phyloP scores from a whole-genome alignment of 73 alveolate genomes.

The Tetrahymena borealis region DNA sequence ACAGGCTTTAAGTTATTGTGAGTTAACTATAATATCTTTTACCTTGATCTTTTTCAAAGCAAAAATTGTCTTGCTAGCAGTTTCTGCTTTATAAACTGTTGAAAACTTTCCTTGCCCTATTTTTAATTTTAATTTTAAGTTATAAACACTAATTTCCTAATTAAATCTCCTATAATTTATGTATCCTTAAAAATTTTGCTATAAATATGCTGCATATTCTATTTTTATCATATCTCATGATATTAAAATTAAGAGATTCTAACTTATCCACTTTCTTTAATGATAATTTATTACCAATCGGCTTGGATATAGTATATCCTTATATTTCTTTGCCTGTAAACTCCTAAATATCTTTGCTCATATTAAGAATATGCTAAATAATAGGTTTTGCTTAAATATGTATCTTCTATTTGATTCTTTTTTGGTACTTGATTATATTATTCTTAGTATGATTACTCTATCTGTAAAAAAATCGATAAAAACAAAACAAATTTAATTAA shows the following conservation, averaged over 20 bases:
- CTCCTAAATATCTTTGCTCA: neutral
- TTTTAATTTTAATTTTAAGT: neutral
- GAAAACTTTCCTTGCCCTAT: slow-evolving; percentile 97
- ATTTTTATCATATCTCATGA: neutral
- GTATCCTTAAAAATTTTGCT: neutral
- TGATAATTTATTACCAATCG: neutral
- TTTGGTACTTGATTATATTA: neutral
- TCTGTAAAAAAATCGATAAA: neutral
- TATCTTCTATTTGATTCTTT: neutral
- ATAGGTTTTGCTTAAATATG: neutral
- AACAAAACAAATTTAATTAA: neutral
- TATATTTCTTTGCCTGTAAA: neutral
- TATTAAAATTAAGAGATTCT: neutral
- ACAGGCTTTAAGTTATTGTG: neutral
- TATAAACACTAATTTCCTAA: slow-evolving; percentile 43
- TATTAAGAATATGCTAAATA: neutral
- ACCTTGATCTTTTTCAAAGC: slow-evolving; percentile 90
- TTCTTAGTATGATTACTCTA: neutral
- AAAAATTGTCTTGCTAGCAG: slow-evolving; percentile 55
- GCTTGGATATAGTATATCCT: neutral
- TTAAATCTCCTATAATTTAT: neutral
- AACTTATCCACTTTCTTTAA: neutral
- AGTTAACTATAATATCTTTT: neutral
- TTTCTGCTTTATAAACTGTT: slow-evolving; percentile 88
- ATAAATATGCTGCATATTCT: neutral